Base-by-base conservation (phyloP, 352 stramenopile species). In the Pythium plurisporium region DNA sequence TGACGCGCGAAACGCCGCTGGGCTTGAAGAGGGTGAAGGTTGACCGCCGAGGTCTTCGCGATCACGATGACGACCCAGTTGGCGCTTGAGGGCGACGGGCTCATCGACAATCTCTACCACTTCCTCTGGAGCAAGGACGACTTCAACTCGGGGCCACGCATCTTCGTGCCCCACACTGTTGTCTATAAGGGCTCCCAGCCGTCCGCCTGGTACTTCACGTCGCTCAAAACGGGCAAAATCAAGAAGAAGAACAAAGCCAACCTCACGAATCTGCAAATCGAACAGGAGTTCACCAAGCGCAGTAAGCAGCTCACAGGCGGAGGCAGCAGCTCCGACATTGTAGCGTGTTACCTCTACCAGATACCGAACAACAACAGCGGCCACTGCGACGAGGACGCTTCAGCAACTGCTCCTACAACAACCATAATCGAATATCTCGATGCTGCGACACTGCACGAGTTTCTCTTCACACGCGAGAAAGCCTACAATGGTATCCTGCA, bases 171-270 rank as follows among this genome's bases (percentile, higher is more conserved):
- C 11, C 91, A 98, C 63, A 98, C 95, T 0, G 74, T 98, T 15
- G 67, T 98, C 25, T 99, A 96, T 73, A 91, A 94, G 33, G 96
- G 91, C 49, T 81, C 81, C 4, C 87, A 98, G 65, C 89, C 95
- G 29, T 67, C 92, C 11, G 78, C 82, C 43, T 99, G 96, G 96
- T 99, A 98, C 68, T 99, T 98, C 40, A 98, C 94, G 7, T 89
- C 76, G 54, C 73, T 79, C 23, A 80, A 77, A 48, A 81, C 70
- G 17, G 80, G 79, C 52, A 86, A 87, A 10, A 87, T 98, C 66
- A 97, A 97, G 76, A 89, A 89, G 49, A 98, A 98, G 63, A 71
- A 89, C 41, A 95, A 96, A 41, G 67, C 76, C 33, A 98, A 97
- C 56, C 63, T 99, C 25, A 95, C 74, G 17, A 96, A 97, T 44